Evolutionary conservation across 139 green algal species (phyloP).

Genomic region (Coccomyxa sp.): DNA sequence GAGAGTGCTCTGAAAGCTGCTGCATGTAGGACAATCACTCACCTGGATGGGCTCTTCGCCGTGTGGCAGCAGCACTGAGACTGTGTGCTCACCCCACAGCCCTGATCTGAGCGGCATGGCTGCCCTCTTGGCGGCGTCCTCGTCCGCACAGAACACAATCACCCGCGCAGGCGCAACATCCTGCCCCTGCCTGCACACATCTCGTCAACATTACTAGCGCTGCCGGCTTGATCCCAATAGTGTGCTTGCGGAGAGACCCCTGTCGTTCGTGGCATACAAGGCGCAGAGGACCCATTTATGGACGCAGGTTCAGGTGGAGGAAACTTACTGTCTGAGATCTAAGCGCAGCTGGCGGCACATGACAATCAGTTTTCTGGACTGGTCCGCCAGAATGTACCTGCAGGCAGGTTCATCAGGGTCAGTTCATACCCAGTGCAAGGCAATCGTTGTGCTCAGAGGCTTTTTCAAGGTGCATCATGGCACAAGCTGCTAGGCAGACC

Average conservation of each 20-base stretch:
- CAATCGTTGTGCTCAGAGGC: too few species aligned
- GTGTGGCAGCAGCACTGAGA: conserved; percentile 73
- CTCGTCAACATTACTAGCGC: background rate
- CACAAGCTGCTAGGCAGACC: too few species aligned
- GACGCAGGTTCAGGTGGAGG: background rate
- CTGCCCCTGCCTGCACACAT: conserved; percentile 16
- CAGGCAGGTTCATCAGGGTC: too few species aligned
- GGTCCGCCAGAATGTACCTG: conserved; percentile 41
- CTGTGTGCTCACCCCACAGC: conserved; percentile 74
- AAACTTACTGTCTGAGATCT: conserved; percentile 41
- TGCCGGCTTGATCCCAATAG: too few species aligned
- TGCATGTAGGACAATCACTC: background rate
- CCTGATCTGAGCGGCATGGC: conserved; percentile 57
- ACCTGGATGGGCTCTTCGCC: conserved; percentile 69
- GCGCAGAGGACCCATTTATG: too few species aligned
- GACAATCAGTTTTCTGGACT: conserved; percentile 35
- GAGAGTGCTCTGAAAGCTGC: too few species aligned
- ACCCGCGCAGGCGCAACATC: conserved; percentile 50
- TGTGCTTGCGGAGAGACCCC: too few species aligned
- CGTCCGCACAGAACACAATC: conserved; percentile 58
- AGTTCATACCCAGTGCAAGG: too few species aligned
- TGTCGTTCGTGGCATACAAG: too few species aligned
- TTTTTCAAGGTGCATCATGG: too few species aligned
- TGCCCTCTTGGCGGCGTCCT: conserved; percentile 40
- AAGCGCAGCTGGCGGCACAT: conserved; percentile 50